Percentiles rank a stretch among this genome's conserved stretches.
Conservation (phyloP, 495 filamentous ascomycete species). For the Podospora tetraspora region DNA sequence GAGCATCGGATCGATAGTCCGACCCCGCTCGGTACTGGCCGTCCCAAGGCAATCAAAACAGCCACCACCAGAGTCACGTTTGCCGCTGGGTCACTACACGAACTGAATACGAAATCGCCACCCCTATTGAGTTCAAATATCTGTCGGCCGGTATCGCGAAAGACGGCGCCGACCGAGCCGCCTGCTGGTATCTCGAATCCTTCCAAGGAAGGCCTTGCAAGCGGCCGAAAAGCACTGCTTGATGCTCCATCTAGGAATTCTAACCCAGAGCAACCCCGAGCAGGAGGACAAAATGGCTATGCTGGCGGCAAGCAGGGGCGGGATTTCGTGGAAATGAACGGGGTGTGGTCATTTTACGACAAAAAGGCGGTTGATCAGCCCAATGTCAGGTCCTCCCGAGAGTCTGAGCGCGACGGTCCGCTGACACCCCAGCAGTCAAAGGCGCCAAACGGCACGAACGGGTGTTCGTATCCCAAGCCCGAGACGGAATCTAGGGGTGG, state of each 20-base stretch:
- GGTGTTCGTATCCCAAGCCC: background rate
- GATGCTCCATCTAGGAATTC: background rate
- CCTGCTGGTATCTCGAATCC: background rate
- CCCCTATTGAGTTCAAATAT: background rate
- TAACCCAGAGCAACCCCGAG: background rate
- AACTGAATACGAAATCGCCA: background rate
- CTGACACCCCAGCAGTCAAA: background rate
- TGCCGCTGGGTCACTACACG: background rate
- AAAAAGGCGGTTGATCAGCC: background rate
- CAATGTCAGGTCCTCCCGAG: background rate
- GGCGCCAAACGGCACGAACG: background rate
- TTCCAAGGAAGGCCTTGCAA: background rate
- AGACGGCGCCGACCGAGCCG: background rate
- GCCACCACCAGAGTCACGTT: background rate
- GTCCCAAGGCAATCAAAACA: background rate
- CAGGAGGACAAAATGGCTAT: background rate
- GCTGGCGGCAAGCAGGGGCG: background rate
- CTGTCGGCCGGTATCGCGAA: background rate
- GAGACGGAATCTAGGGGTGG: background rate
- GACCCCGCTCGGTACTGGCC: background rate
- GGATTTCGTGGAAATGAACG: background rate
- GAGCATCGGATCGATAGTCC: slow-evolving; percentile 4
- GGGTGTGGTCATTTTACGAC: background rate
- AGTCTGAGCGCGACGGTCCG: background rate
- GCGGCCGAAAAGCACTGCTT: background rate